phyloP scores from a whole-genome alignment of 805 yeast genomes.

The Priceomyces castillae region DNA sequence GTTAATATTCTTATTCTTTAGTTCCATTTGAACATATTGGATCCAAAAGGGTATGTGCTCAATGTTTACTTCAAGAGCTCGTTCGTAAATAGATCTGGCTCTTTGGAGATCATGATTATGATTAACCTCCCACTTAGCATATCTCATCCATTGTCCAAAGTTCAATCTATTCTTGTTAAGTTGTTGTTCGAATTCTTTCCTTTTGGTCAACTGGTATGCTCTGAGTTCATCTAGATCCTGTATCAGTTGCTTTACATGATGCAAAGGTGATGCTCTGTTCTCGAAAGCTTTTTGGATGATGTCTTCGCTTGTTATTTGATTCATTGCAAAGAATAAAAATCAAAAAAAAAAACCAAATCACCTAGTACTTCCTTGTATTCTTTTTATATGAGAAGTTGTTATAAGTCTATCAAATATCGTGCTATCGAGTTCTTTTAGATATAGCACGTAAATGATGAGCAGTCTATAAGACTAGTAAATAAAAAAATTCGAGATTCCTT shows the following conservation, averaged over 20 bases:
- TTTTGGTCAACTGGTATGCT: constrained; percentile 70
- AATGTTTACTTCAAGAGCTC: constrained; percentile 76
- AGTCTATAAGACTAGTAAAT: background rate
- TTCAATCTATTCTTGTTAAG: constrained; percentile 79
- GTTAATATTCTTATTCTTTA: constrained; percentile 67
- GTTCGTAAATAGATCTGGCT: constrained; percentile 83
- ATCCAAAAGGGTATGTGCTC: constrained; percentile 83
- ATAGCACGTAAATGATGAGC: background rate
- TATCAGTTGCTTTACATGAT: constrained; percentile 33
- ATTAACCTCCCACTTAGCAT: constrained; percentile 82
- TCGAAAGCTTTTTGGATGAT: constrained; percentile 36
- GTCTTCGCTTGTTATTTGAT: constrained; percentile 35
- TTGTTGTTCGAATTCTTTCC: constrained; percentile 85
- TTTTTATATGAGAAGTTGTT: too few species aligned
- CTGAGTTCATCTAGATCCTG: constrained; percentile 76
- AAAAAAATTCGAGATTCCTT: background rate
- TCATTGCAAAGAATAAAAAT: background rate
- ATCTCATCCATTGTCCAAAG: constrained; percentile 85
- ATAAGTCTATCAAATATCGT: too few species aligned
- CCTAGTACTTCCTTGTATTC: too few species aligned
- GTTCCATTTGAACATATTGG: constrained; percentile 75
- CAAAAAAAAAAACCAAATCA: background rate
- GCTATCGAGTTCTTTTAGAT: background rate
- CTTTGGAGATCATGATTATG: constrained; percentile 70
- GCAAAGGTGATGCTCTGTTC: constrained; percentile 21